Evolutionary conservation across 2,329 filamentous ascomycete species (phyloP).

Genomic region (Byssothecium circinans): DNA sequence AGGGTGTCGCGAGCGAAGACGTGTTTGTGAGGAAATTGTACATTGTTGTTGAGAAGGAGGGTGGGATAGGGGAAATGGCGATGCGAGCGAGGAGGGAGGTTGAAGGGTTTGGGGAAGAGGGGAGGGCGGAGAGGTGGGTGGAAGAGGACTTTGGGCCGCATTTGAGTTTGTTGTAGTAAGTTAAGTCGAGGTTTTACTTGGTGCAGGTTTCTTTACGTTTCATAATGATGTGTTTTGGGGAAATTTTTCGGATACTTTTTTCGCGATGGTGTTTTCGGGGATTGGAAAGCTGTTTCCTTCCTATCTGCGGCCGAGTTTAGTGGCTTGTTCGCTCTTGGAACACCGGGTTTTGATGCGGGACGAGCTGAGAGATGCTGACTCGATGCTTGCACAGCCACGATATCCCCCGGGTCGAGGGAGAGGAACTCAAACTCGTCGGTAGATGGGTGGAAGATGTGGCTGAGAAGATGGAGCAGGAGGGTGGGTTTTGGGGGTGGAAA

Average conservation of each 20-base stretch:
- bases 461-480: slow-evolving; percentile 23
- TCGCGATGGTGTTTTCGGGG: too few relatives aligned
- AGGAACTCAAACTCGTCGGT: slow-evolving; percentile 24
- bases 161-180: slow-evolving; percentile 48
- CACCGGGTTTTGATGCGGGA: too few relatives aligned
- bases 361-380: not conserved
- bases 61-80: slow-evolving; percentile 32
- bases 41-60: slow-evolving; percentile 36
- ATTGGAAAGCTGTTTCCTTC: too few relatives aligned
- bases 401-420: slow-evolving; percentile 23
- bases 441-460: slow-evolving; percentile 24
- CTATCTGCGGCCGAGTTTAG: too few relatives aligned
- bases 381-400: slow-evolving; percentile 22
- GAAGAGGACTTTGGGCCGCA: slow-evolving; percentile 42
- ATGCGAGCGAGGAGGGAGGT: slow-evolving; percentile 30
- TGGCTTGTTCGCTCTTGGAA: too few relatives aligned
- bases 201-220: not conserved
- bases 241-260: not conserved
- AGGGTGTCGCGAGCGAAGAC: slow-evolving; percentile 36
- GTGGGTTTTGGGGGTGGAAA: slow-evolving; percentile 31
- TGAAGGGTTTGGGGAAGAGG: slow-evolving; percentile 25
- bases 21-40: slow-evolving; percentile 46
- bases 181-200: too few relatives aligned
- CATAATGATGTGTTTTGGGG: not conserved
- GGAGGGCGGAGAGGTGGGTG: slow-evolving; percentile 32